Evolutionary conservation across 306 rosid genomes (phyloP).

Genomic region (Hylodesmum podocarpum): DNA sequence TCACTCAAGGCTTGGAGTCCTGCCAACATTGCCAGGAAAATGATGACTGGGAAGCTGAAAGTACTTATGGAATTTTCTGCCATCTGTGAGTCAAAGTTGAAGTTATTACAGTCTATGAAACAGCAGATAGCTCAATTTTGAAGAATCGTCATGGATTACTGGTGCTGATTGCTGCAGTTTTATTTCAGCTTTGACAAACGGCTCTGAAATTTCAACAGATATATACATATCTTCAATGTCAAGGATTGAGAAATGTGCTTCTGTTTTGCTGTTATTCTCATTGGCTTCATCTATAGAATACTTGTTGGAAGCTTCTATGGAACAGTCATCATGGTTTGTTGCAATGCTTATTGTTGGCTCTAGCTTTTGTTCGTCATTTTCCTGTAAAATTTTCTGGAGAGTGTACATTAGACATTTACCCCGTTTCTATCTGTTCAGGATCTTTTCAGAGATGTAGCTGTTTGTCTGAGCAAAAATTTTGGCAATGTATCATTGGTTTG

Average conservation of each 20-base stretch:
- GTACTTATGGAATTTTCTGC: constrained; percentile 54
- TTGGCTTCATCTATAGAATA: neutral
- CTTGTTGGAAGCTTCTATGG: constrained; percentile 8
- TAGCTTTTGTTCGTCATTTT: constrained; percentile 21
- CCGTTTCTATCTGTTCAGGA: constrained; percentile 23
- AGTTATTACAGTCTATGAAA: constrained; percentile 57
- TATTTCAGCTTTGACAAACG: constrained; percentile 9
- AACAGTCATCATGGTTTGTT: neutral
- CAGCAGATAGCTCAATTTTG: constrained; percentile 67
- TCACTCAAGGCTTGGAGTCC: constrained; percentile 77
- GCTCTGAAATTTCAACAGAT: neutral
- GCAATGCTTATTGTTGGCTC: constrained; percentile 15
- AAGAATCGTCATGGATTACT: constrained; percentile 18
- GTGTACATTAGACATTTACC: constrained; percentile 16
- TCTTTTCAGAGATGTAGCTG: constrained; percentile 21
- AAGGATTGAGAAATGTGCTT: constrained; percentile 12
- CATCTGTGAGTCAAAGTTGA: constrained; percentile 68
- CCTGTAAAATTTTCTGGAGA: constrained; percentile 28
- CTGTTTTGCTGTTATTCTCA: neutral
- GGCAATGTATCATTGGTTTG: constrained; percentile 26
- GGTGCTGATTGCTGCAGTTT: constrained; percentile 16
- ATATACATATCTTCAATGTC: neutral
- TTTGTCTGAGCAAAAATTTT: constrained; percentile 32
- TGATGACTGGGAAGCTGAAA: constrained; percentile 61
- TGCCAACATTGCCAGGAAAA: constrained; percentile 72